Conservation (phyloP, 176 grass and related monocot genomes). For the Canna indica region DNA sequence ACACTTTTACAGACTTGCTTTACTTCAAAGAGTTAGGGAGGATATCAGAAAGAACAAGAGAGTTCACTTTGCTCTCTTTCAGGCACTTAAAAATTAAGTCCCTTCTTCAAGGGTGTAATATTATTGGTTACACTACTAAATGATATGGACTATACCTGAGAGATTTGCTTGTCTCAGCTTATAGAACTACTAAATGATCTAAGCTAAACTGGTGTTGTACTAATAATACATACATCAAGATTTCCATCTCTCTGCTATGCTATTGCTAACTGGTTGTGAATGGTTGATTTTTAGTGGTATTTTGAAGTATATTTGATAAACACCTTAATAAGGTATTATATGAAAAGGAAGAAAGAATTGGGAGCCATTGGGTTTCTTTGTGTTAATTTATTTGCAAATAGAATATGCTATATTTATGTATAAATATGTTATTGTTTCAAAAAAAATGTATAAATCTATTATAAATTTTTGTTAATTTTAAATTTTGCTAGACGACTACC, state of each 20-base stretch:
- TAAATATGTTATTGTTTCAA: neutral
- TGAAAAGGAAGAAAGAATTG: too few relatives aligned
- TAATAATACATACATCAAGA: too few relatives aligned
- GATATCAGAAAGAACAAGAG: conserved; percentile 78
- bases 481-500: too few relatives aligned
- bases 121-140: conserved; percentile 3
- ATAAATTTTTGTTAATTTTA: too few relatives aligned
- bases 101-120: conserved; percentile 83
- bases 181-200: neutral
- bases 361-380: too few relatives aligned
- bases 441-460: too few relatives aligned
- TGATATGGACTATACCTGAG: neutral
- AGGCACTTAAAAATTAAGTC: conserved; percentile 79
- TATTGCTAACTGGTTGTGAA: too few relatives aligned
- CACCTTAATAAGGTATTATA: neutral
- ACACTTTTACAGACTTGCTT: conserved; percentile 67
- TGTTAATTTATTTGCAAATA: too few relatives aligned
- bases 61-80: conserved; percentile 83
- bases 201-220: neutral
- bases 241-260: too few relatives aligned
- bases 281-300: neutral
- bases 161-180: neutral
- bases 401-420: neutral
- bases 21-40: conserved; percentile 67
- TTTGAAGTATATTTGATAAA: too few relatives aligned